Percentiles rank a stretch among this genome's conserved stretches.
phyloP scores from a whole-genome alignment of 179 eudicot species.

The Corrigiola litoralis region DNA sequence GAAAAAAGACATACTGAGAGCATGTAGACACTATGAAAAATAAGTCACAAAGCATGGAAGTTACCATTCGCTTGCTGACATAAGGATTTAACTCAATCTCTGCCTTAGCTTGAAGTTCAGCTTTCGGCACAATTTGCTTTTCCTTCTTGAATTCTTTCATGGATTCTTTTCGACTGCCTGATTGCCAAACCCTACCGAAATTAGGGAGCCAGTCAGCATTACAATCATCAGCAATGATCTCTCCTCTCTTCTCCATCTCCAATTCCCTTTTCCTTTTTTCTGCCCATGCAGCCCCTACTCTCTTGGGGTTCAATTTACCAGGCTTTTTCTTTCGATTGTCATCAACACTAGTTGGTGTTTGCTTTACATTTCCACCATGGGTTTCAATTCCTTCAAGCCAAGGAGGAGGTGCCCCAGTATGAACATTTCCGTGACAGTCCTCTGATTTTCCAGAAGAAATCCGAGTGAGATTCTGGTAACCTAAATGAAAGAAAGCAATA shows the following conservation, averaged over 20 bases:
- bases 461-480: constrained; percentile 48
- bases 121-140: constrained; percentile 26
- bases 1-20: not conserved
- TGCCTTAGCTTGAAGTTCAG: constrained; percentile 35
- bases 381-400: constrained; percentile 63
- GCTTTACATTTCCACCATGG: constrained; percentile 11
- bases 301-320: constrained; percentile 73
- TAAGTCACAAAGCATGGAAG: not conserved
- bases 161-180: constrained; percentile 88
- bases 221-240: constrained; percentile 29
- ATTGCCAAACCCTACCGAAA: constrained; percentile 93
- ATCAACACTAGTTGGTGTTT: constrained; percentile 15
- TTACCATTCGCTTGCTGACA: constrained; percentile 87
- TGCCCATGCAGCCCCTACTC: constrained; percentile 99
- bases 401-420: constrained; percentile 91
- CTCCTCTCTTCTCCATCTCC: constrained; percentile 88
- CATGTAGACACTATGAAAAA: not conserved
- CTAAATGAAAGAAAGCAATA: constrained; percentile 29
- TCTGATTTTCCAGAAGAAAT: constrained; percentile 33
- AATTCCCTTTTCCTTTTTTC: constrained; percentile 82
- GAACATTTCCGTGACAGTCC: constrained; percentile 55
- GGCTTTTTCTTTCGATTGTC: constrained; percentile 37
- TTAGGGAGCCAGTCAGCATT: constrained; percentile 88
- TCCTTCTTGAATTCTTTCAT: constrained; percentile 71
- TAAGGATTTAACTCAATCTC: constrained; percentile 64